phyloP scores from a whole-genome alignment of 2,329 filamentous ascomycete species.

The Aspergillus piperis region DNA sequence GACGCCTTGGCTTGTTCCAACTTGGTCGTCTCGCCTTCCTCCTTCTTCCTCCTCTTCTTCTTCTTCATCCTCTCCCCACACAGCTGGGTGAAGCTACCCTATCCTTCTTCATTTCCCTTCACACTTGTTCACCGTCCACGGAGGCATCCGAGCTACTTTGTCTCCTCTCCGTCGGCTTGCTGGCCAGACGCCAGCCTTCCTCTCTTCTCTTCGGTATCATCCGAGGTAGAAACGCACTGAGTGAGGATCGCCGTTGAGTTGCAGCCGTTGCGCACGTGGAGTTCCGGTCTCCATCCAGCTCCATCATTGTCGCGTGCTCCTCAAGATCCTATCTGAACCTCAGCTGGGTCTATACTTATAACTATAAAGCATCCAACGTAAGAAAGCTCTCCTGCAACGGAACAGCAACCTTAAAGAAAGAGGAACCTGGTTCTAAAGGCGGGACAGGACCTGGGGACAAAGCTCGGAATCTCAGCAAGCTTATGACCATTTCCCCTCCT shows the following conservation, averaged over 20 bases:
- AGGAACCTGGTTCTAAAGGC: neutral
- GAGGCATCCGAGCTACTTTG: neutral
- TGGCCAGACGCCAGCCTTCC: neutral
- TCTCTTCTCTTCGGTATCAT: neutral
- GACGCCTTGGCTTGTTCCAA: neutral
- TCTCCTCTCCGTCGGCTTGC: neutral
- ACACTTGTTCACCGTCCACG: neutral
- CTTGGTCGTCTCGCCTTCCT: neutral
- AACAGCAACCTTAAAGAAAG: neutral
- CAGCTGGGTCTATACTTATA: neutral
- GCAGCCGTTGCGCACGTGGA: conserved; percentile 9
- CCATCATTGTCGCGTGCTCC: neutral
- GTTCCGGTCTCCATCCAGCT: neutral
- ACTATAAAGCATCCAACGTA: neutral
- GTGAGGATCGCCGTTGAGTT: conserved; percentile 1
- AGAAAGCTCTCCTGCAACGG: neutral
- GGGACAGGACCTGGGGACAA: neutral
- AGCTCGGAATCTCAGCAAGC: neutral
- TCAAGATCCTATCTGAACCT: neutral
- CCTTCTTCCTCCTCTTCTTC: neutral
- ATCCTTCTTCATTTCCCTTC: neutral
- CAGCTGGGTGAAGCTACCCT: neutral
- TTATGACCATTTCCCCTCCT: neutral
- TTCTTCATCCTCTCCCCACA: neutral
- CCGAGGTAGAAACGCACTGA: neutral